A percentile compares a stretch with the other conserved stretches of the same genome.
These are phyloP conservation scores for Talaromyces albobiverticillius DNA, from an alignment of 2,329 filamentous ascomycete genomes.

Conservation along the genomic window DNA sequence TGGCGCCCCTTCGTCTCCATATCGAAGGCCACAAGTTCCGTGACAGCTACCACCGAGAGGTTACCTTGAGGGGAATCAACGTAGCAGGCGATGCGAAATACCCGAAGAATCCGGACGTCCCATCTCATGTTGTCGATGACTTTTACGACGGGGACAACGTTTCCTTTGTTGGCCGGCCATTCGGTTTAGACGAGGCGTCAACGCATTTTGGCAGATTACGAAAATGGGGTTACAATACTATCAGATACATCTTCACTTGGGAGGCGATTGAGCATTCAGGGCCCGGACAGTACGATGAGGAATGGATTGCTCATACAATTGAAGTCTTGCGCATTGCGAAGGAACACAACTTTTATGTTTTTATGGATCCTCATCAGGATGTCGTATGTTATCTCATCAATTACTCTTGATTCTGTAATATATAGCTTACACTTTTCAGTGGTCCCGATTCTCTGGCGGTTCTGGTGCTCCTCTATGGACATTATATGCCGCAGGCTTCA, in stretches of 20 bases:
- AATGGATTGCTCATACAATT: conserved; percentile 89
- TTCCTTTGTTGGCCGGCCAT: conserved; percentile 83
- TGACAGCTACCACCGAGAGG: conserved; percentile 76
- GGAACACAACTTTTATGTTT: conserved; percentile 89
- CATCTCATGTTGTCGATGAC: conserved; percentile 70
- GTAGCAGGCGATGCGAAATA: conserved; percentile 87
- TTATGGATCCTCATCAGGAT: conserved; percentile 99
- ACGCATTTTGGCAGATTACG: conserved; percentile 81
- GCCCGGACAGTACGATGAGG: conserved; percentile 88
- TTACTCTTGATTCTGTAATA: not conserved
- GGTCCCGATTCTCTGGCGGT: conserved; percentile 91
- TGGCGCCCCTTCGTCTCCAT: conserved; percentile 72
- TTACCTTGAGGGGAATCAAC: conserved; percentile 91
- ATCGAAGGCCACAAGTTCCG: conserved; percentile 86
- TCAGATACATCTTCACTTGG: conserved; percentile 97
- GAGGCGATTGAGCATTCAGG: conserved; percentile 95
- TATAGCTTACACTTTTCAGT: conserved; percentile 50
- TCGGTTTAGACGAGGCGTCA: conserved; percentile 76
- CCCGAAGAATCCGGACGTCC: conserved; percentile 74
- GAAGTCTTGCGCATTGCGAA: conserved; percentile 79
- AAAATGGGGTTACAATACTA: conserved; percentile 91
- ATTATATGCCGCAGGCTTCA: conserved; percentile 85
- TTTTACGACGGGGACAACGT: conserved; percentile 95
- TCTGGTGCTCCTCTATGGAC: conserved; percentile 98
- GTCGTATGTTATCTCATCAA: conserved; percentile 59